These are phyloP conservation scores for Backusella macrospora DNA, from an alignment of 192 early-diverging fungal genomes.

Conservation along the genomic window DNA sequence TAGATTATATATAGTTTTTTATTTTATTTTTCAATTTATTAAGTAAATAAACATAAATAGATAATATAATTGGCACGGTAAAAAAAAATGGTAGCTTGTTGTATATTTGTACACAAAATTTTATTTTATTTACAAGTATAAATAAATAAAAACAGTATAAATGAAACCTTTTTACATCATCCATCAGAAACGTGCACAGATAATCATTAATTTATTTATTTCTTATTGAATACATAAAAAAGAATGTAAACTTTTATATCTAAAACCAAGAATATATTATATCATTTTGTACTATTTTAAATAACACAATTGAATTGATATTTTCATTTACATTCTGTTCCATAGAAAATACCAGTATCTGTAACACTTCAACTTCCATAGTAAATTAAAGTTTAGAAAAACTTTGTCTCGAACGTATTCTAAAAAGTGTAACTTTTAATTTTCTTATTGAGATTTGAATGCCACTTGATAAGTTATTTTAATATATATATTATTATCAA, in stretches of 20 bases:
- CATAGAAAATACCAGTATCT: too few relatives aligned
- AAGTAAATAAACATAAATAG: too few relatives aligned
- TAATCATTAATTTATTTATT: background rate
- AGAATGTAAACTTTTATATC: too few relatives aligned
- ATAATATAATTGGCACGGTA: too few relatives aligned
- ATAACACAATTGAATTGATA: too few relatives aligned
- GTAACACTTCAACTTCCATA: too few relatives aligned
- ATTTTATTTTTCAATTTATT: background rate
- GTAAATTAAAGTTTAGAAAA: too few relatives aligned
- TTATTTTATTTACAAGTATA: background rate
- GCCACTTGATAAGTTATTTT: background rate
- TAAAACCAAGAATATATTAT: too few relatives aligned
- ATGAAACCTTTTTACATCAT: background rate
- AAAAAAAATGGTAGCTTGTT: background rate
- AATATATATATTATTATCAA: background rate
- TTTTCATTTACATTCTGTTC: too few relatives aligned
- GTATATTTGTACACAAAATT: background rate
- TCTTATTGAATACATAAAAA: background rate
- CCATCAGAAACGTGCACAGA: background rate
- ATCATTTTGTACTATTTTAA: too few relatives aligned
- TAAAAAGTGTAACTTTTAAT: background rate
- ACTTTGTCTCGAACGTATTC: too few relatives aligned
- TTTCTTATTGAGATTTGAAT: background rate
- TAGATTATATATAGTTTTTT: background rate
- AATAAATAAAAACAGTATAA: background rate